These are phyloP conservation scores for Acanthamoeba culbertsoni DNA, from an alignment of 208 protist species.

Conservation along the genomic window DNA sequence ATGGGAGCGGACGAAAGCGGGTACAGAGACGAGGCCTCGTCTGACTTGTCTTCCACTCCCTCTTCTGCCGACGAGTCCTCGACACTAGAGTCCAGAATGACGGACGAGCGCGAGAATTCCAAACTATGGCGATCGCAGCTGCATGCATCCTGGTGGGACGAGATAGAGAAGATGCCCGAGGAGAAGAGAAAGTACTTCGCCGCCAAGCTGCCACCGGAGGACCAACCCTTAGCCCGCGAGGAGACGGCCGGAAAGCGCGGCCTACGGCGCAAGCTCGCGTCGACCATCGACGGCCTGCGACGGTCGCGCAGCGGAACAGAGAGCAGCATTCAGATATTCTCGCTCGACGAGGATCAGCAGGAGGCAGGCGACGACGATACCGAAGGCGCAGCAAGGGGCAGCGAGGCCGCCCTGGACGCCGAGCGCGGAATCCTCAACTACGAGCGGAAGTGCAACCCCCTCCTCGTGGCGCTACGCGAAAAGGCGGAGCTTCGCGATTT, in stretches of 20 bases:
- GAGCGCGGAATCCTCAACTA: background rate
- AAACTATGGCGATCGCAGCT: background rate
- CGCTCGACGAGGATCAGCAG: background rate
- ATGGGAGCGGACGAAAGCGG: background rate
- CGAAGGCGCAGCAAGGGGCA: background rate
- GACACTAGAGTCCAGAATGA: too few species aligned
- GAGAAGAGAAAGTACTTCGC: background rate
- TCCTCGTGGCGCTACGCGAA: background rate
- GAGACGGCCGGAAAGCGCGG: background rate
- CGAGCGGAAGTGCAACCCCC: background rate
- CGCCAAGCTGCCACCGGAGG: background rate
- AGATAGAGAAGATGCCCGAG: slow-evolving; percentile 23
- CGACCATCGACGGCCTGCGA: background rate
- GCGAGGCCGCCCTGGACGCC: background rate
- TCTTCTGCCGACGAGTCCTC: too few species aligned
- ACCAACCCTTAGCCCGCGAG: background rate
- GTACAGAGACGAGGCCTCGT: too few species aligned
- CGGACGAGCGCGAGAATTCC: background rate
- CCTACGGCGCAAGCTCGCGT: background rate
- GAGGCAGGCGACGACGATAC: background rate
- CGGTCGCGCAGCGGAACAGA: background rate
- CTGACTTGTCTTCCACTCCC: too few species aligned
- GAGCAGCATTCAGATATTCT: background rate
- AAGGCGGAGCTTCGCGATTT: background rate
- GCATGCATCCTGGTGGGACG: background rate